These are phyloP conservation scores for Yamadazyma membranifaciens DNA, from an alignment of 1,139 yeast species.

Conservation along the genomic window DNA sequence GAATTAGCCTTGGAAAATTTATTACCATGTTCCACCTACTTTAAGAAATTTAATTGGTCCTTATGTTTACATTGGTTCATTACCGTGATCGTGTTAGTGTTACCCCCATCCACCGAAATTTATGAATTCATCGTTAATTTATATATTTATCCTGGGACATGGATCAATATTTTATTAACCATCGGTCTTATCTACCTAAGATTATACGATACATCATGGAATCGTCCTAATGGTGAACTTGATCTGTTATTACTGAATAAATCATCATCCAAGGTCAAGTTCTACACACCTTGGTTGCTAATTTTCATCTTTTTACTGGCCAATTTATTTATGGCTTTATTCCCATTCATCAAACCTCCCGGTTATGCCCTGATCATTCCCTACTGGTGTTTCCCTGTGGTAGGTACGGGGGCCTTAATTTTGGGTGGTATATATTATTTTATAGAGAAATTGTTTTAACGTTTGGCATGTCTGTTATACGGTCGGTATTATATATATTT, in stretches of 20 bases:
- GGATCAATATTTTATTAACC: constrained; percentile 46
- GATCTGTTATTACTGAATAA: constrained; percentile 21
- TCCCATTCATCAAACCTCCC: constrained; percentile 60
- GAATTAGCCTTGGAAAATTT: constrained; percentile 73
- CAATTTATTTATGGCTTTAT: constrained; percentile 51
- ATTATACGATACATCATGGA: constrained; percentile 13
- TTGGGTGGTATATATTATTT: constrained; percentile 43
- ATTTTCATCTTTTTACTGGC: constrained; percentile 42
- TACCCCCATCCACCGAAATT: constrained; percentile 48
- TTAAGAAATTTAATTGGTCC: constrained; percentile 50
- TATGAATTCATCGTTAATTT: constrained; percentile 50
- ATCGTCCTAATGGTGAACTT: constrained; percentile 11
- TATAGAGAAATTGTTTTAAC: constrained; percentile 6
- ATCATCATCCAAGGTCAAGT: constrained; percentile 13
- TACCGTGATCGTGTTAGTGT: constrained; percentile 42
- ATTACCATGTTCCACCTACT: constrained; percentile 62
- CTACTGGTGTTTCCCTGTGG: constrained; percentile 57
- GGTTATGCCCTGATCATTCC: constrained; percentile 36
- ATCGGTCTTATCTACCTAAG: constrained; percentile 41
- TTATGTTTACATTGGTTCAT: constrained; percentile 47
- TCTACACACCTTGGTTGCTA: constrained; percentile 29
- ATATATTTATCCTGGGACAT: constrained; percentile 52
- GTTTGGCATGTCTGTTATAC: background rate
- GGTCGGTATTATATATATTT: background rate
- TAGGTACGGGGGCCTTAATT: constrained; percentile 47